These are phyloP conservation scores for Malassezia psittaci DNA, from an alignment of 1,284 basidiomycete species.

Conservation along the genomic window DNA sequence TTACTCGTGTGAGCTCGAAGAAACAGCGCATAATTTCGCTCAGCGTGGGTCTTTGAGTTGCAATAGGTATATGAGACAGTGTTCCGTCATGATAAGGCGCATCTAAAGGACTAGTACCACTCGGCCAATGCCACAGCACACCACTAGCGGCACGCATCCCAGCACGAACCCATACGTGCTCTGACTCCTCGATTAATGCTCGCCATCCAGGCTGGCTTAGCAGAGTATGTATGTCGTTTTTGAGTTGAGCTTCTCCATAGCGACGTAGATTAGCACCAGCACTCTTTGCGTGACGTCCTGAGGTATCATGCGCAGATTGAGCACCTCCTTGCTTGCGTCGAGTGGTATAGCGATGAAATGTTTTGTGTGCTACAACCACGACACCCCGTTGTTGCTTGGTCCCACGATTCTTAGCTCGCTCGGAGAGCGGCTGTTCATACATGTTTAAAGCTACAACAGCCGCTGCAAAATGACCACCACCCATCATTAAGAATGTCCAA, in stretches of 20 bases:
- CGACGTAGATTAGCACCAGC: slow-evolving; percentile 88
- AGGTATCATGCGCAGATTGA: slow-evolving; percentile 81
- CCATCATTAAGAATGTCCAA: slow-evolving; percentile 90
- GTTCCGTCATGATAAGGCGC: slow-evolving; percentile 46
- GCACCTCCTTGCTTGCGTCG: slow-evolving; percentile 94
- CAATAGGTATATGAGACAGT: slow-evolving; percentile 31
- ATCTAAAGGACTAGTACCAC: slow-evolving; percentile 36
- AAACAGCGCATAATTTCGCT: slow-evolving; percentile 80
- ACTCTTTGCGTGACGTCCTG: slow-evolving; percentile 78
- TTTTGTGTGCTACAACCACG: slow-evolving; percentile 80
- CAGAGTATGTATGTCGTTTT: slow-evolving; percentile 58
- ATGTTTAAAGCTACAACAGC: slow-evolving; percentile 60
- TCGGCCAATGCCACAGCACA: slow-evolving; percentile 42
- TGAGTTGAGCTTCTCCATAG: slow-evolving; percentile 84
- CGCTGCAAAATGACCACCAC: slow-evolving; percentile 94
- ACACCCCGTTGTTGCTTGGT: slow-evolving; percentile 40
- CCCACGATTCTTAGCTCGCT: slow-evolving; percentile 9
- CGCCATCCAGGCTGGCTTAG: slow-evolving; percentile 33
- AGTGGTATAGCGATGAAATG: slow-evolving; percentile 97
- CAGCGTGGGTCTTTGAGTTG: slow-evolving; percentile 60
- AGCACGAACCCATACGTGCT: slow-evolving; percentile 41
- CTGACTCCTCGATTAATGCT: slow-evolving; percentile 30
- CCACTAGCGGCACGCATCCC: slow-evolving; percentile 35
- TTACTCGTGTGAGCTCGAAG: slow-evolving; percentile 72
- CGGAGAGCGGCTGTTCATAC: slow-evolving; percentile 22